Conservation (phyloP, 78 protist species). For the Andalucia godoyi region DNA sequence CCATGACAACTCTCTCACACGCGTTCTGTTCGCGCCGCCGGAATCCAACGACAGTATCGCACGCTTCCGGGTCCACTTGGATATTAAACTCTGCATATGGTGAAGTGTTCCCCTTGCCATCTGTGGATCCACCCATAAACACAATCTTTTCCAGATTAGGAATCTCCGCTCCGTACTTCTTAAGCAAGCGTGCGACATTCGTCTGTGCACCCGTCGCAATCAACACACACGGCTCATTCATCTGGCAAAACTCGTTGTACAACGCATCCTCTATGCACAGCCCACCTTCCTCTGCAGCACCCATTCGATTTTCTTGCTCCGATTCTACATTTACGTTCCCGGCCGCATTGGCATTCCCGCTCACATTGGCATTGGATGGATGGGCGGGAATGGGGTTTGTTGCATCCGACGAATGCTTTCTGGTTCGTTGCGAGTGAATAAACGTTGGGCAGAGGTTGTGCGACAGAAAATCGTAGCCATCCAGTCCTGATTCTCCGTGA, state of each 20-base stretch:
- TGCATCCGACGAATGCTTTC: not conserved
- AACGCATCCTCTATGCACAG: no score
- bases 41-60: constrained; percentile 45
- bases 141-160: constrained; percentile 29
- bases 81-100: constrained; percentile 72
- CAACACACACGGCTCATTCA: constrained; percentile 18
- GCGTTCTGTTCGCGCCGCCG: no score
- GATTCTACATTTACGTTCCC: no score
- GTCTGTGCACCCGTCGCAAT: constrained; percentile 70
- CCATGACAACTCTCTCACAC: constrained; percentile 62
- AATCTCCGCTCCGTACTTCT: constrained; percentile 46
- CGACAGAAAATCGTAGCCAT: no score
- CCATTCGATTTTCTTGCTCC: no score
- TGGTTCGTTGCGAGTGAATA: no score
- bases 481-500: constrained; percentile 73
- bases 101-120: constrained; percentile 48
- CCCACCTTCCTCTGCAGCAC: no score
- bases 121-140: constrained; percentile 62
- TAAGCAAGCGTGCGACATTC: constrained; percentile 56
- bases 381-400: constrained; percentile 25
- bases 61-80: constrained; percentile 68
- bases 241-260: no score
- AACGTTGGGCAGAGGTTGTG: no score
- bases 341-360: no score
- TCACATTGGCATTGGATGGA: no score